A percentile compares a stretch with the other conserved stretches of the same genome.
Conservation (phyloP, 164 flowering plant genomes). For the Santalum album region DNA sequence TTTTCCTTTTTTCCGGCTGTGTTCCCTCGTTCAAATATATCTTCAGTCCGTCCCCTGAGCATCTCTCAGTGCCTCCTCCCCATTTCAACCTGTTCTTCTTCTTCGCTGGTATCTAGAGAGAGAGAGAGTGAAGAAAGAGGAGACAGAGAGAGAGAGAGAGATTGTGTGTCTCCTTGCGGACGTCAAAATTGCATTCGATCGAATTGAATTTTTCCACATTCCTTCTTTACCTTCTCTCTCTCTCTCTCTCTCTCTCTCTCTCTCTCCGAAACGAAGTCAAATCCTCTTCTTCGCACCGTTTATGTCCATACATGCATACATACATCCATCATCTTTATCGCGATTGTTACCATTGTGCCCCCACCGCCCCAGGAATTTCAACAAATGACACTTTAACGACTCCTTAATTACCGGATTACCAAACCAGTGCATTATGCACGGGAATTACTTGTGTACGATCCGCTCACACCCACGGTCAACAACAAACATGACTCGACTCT, state of each 20-base stretch:
- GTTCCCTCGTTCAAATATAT: not conserved
- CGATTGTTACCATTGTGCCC: no score
- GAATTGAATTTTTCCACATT: conserved; percentile 34
- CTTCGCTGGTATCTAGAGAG: conserved; percentile 14
- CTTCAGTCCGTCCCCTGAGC: not conserved
- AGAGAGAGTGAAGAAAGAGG: conserved; percentile 10
- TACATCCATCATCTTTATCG: not conserved
- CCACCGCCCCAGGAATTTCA: no score
- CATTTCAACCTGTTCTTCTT: conserved; percentile 19
- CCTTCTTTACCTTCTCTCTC: conserved; percentile 13
- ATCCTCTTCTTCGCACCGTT: conserved; percentile 11
- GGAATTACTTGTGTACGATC: no score
- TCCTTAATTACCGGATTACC: no score
- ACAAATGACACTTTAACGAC: no score
- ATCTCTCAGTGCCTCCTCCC: conserved; percentile 5
- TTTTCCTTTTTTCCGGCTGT: no score
- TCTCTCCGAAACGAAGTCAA: conserved; percentile 26
- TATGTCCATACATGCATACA: not conserved
- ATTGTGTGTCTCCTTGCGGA: conserved; percentile 35
- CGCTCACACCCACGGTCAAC: no score
- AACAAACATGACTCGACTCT: no score
- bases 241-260: no score
- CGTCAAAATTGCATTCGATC: conserved; percentile 44
- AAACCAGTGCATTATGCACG: no score
- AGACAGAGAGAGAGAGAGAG: conserved; percentile 17